These are phyloP conservation scores for Sordariomycetes sp. DNA, from an alignment of 2,329 filamentous ascomycete species.

Conservation along the genomic window DNA sequence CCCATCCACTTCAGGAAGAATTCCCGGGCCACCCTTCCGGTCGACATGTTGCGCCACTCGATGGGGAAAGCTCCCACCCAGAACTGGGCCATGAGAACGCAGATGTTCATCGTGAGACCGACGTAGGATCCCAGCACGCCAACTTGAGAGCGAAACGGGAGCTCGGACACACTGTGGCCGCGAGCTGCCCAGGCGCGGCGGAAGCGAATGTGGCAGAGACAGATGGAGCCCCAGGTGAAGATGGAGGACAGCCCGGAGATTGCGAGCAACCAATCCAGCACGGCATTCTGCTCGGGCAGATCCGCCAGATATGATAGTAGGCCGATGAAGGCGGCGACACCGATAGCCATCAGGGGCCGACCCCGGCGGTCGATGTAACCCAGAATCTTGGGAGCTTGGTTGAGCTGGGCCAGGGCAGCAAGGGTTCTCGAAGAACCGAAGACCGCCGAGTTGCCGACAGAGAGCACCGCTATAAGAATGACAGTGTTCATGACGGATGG, in stretches of 20 bases:
- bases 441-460: conserved; percentile 84
- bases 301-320: conserved; percentile 72
- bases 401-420: conserved; percentile 80
- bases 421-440: conserved; percentile 89
- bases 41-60: conserved; percentile 36
- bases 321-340: conserved; percentile 57
- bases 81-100: conserved; percentile 77
- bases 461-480: conserved; percentile 82
- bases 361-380: conserved; percentile 77
- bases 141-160: conserved; percentile 74
- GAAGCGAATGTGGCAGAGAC: conserved; percentile 87
- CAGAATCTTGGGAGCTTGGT: conserved; percentile 68
- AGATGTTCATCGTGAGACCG: conserved; percentile 64
- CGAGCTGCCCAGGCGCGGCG: conserved; percentile 65
- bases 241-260: conserved; percentile 65
- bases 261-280: conserved; percentile 74
- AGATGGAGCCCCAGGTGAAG: conserved; percentile 79
- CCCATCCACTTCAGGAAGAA: conserved; percentile 72
- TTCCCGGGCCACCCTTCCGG: conserved; percentile 40
- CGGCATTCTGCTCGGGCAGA: conserved; percentile 44
- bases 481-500: conserved; percentile 92
- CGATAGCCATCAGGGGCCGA: conserved; percentile 67
- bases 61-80: conserved; percentile 80
- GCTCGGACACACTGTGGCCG: conserved; percentile 62
- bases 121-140: conserved; percentile 74